Evolutionary conservation across 2,329 filamentous ascomycete species (phyloP).

Genomic region (Passalora sequoiae): DNA sequence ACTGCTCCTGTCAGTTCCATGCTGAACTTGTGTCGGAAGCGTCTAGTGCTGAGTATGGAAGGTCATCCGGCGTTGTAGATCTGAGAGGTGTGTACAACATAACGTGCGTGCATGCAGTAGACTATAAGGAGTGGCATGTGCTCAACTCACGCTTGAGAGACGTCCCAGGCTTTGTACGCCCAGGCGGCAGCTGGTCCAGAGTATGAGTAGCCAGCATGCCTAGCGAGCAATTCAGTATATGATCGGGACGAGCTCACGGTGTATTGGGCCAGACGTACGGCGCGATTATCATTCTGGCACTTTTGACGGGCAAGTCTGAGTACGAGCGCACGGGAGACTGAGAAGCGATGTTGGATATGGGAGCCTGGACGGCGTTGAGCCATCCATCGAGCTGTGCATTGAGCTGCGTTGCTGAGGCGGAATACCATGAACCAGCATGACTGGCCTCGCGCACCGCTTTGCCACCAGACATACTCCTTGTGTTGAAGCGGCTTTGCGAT

Average conservation of each 20-base stretch:
- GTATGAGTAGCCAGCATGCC: constrained; percentile 89
- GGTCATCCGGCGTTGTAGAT: too few species aligned
- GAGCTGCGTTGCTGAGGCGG: constrained; percentile 55
- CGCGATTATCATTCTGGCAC: constrained; percentile 81
- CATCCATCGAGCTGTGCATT: constrained; percentile 66
- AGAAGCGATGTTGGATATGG: constrained; percentile 56
- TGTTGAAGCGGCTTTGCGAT: too few species aligned
- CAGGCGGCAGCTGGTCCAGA: constrained; percentile 89
- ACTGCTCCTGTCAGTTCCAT: constrained; percentile 39
- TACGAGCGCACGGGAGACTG: constrained; percentile 36
- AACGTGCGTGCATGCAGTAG: too few species aligned
- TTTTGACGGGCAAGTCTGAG: constrained; percentile 58
- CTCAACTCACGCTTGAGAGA: constrained; percentile 60
- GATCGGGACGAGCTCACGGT: too few species aligned
- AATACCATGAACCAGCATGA: constrained; percentile 89
- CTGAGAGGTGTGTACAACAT: too few species aligned
- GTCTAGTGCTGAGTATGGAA: too few species aligned
- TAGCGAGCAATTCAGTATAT: constrained; percentile 39
- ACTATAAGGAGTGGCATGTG: not conserved
- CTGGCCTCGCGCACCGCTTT: constrained; percentile 53
- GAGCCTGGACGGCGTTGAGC: constrained; percentile 64
- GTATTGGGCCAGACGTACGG: constrained; percentile 64
- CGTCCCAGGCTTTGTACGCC: constrained; percentile 85
- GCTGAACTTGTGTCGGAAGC: too few species aligned
- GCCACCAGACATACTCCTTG: constrained; percentile 20